phyloP scores from a whole-genome alignment of 2,329 filamentous ascomycete species.

The Scedosporium boydii region DNA sequence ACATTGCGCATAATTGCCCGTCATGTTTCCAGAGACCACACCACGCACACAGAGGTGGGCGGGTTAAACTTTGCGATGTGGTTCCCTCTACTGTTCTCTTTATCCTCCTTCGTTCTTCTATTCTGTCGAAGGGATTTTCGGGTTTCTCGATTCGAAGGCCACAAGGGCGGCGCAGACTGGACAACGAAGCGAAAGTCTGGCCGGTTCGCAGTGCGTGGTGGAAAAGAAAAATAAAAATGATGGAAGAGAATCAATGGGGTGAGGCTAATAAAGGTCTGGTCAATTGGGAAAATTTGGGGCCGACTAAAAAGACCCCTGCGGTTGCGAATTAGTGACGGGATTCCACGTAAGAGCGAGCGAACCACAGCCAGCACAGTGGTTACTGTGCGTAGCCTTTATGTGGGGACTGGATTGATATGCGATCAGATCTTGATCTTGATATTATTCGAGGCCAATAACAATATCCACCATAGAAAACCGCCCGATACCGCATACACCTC shows the following conservation, averaged over 20 bases:
- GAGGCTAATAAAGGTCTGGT: background rate
- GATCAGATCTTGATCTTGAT: too few relatives aligned
- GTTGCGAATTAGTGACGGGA: background rate
- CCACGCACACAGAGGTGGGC: conserved; percentile 2
- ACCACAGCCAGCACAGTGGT: too few relatives aligned
- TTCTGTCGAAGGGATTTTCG: background rate
- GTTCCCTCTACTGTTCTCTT: background rate
- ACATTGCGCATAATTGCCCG: conserved; percentile 38
- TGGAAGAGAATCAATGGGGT: background rate
- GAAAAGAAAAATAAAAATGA: background rate
- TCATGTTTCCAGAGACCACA: conserved; percentile 1
- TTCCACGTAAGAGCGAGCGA: background rate
- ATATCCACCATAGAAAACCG: background rate
- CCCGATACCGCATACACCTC: background rate
- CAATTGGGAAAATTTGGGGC: background rate
- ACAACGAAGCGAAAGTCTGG: background rate
- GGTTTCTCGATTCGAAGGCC: background rate
- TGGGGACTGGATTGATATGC: too few relatives aligned
- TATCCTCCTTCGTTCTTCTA: background rate
- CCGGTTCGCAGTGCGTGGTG: background rate
- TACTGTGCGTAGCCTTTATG: too few relatives aligned
- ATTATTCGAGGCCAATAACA: too few relatives aligned
- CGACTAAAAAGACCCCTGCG: background rate
- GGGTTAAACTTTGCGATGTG: background rate
- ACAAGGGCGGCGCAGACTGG: background rate